Evolutionary conservation across 139 green algal species (phyloP).

Genomic region (Chlamydomonas schloesseri): DNA sequence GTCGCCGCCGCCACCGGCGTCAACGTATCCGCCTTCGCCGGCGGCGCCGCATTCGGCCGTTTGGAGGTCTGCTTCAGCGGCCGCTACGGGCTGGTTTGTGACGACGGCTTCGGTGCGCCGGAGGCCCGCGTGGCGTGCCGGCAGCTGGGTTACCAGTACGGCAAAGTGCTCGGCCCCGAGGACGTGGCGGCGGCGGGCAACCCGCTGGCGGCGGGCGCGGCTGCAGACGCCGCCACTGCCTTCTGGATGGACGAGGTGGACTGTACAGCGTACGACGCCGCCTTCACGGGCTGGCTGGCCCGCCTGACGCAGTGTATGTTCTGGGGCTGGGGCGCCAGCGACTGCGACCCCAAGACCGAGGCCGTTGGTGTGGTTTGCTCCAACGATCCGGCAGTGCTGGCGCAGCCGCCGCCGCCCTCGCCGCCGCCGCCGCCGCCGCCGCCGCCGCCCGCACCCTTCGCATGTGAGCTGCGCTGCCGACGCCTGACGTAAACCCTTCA

Average conservation of each 20-base stretch:
- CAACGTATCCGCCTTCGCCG: background rate
- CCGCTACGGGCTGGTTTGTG: conserved; percentile 21
- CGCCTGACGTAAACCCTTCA: too few species aligned
- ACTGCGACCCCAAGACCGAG: background rate
- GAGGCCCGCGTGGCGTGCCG: conserved; percentile 38
- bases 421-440: background rate
- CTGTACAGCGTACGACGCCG: background rate
- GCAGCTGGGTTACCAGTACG: conserved; percentile 36
- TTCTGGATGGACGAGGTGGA: conserved; percentile 26
- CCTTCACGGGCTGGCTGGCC: background rate
- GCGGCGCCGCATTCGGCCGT: background rate
- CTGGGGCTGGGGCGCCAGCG: background rate
- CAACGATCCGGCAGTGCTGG: background rate
- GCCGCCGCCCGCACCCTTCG: background rate
- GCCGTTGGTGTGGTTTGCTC: conserved; percentile 23
- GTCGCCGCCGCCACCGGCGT: background rate
- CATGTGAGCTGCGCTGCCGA: background rate
- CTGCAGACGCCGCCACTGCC: background rate
- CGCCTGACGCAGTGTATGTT: conserved; percentile 38
- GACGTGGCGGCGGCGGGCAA: background rate
- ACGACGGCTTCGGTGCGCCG: background rate
- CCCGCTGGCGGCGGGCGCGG: background rate
- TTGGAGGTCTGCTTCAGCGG: conserved; percentile 42
- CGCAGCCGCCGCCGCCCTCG: background rate
- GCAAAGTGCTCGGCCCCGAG: background rate